Percentiles rank a stretch among this genome's conserved stretches.
Conservation (phyloP, 1,139 yeast species). For the Zygoascus hellenicus region DNA sequence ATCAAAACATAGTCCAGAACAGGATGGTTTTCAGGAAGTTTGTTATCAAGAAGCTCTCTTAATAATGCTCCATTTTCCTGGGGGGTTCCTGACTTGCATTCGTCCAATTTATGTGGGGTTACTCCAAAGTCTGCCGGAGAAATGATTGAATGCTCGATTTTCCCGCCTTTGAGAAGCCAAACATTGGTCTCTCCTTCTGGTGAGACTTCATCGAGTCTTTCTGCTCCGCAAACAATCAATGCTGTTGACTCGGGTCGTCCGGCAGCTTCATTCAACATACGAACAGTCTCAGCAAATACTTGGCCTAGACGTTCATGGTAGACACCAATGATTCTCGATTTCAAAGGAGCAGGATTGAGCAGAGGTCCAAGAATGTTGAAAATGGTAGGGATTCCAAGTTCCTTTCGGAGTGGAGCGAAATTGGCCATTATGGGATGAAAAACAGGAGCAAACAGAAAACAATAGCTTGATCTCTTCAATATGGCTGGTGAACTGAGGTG, state of each 20-base stretch:
- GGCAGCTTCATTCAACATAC: slow-evolving; percentile 42
- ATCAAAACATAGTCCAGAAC: slow-evolving; percentile 79
- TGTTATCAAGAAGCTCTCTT: slow-evolving; percentile 50
- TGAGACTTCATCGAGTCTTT: slow-evolving; percentile 88
- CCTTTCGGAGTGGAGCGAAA: slow-evolving; percentile 70
- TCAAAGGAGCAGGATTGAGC: slow-evolving; percentile 81
- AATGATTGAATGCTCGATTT: slow-evolving; percentile 31
- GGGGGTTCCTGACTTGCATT: slow-evolving; percentile 83
- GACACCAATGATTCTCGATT: slow-evolving; percentile 83
- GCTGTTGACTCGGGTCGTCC: slow-evolving; percentile 47
- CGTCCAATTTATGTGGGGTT: slow-evolving; percentile 59
- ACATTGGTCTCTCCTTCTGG: slow-evolving; percentile 76
- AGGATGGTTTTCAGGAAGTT: slow-evolving; percentile 51
- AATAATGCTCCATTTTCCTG: slow-evolving; percentile 68
- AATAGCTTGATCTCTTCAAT: slow-evolving; percentile 50
- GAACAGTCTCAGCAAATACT: slow-evolving; percentile 78
- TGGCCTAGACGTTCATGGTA: slow-evolving; percentile 72
- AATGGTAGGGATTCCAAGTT: slow-evolving; percentile 83
- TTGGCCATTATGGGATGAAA: slow-evolving; percentile 91
- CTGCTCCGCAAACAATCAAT: slow-evolving; percentile 86
- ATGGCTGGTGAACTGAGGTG: slow-evolving; percentile 59
- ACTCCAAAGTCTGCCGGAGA: slow-evolving; percentile 69
- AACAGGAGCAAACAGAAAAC: slow-evolving; percentile 86
- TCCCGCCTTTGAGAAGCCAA: slow-evolving; percentile 52
- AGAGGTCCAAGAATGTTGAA: slow-evolving; percentile 92